These are phyloP conservation scores for Phylloporus sp. DNA, from an alignment of 1,284 basidiomycete genomes.

Conservation along the genomic window DNA sequence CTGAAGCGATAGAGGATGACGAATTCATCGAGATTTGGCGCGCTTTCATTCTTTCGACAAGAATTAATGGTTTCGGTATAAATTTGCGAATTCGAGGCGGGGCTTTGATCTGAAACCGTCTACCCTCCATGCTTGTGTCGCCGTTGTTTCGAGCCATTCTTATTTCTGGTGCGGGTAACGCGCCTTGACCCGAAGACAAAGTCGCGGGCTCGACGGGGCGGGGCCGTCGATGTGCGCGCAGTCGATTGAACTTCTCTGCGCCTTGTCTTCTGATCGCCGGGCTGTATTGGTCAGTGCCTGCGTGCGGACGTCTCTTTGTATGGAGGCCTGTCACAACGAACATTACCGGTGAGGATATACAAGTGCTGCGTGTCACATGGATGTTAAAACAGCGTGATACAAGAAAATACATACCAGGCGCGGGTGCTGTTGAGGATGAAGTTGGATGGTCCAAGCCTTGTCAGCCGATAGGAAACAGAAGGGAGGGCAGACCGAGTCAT, in stretches of 20 bases:
- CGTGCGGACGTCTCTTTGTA: conserved; percentile 24
- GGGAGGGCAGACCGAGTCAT: too few species aligned
- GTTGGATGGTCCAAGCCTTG: too few species aligned
- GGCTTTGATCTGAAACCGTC: conserved; percentile 1
- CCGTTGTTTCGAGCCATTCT: conserved; percentile 15
- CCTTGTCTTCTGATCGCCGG: not conserved
- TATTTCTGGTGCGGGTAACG: not conserved
- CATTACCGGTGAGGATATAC: conserved; percentile 16
- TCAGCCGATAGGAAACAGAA: too few species aligned
- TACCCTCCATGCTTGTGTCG: not conserved
- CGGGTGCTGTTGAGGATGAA: too few species aligned
- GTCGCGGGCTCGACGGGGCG: not conserved
- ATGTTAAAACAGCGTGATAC: conserved; percentile 5
- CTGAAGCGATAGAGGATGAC: not conserved
- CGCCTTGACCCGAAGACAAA: not conserved
- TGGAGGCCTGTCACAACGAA: conserved; percentile 31
- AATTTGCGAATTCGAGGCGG: conserved; percentile 20
- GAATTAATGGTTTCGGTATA: conserved; percentile 28
- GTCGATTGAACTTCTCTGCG: not conserved
- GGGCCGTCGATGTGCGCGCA: not conserved
- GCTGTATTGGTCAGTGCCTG: not conserved
- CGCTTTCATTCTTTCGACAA: conserved; percentile 32
- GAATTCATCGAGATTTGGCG: conserved; percentile 12
- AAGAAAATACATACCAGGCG: conserved; percentile 16
- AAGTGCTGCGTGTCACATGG: conserved; percentile 24